phyloP scores from a whole-genome alignment of 2,329 filamentous ascomycete species.

The Proliferodiscus dingleyae region DNA sequence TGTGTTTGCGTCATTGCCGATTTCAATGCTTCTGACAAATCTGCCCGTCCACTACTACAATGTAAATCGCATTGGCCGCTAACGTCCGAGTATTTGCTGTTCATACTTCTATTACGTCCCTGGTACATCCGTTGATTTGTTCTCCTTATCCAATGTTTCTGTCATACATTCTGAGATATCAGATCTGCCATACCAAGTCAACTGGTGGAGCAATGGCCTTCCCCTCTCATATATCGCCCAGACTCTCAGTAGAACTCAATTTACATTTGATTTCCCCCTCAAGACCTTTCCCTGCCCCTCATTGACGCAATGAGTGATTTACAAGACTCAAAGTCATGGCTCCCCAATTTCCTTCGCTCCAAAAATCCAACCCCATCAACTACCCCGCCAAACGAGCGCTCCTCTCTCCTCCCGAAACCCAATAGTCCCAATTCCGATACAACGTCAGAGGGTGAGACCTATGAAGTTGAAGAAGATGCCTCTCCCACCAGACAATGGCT shows the following conservation, averaged over 20 bases:
- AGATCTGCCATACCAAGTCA: neutral
- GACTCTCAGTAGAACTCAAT: slow-evolving; percentile 4
- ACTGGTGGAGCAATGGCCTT: neutral
- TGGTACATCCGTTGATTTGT: slow-evolving; percentile 2
- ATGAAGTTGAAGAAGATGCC: slow-evolving; percentile 21
- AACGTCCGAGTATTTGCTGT: slow-evolving; percentile 9
- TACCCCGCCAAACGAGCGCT: slow-evolving; percentile 28
- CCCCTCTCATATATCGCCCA: slow-evolving; percentile 1
- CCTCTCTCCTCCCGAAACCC: slow-evolving; percentile 24
- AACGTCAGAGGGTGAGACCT: slow-evolving; percentile 21
- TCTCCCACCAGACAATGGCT: slow-evolving; percentile 34
- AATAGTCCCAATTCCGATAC: slow-evolving; percentile 7
- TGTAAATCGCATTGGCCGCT: slow-evolving; percentile 5
- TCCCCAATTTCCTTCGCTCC: slow-evolving; percentile 23
- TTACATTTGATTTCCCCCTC: neutral
- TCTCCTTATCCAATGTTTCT: slow-evolving; percentile 2
- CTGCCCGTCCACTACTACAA: too few species aligned
- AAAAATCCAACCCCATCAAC: slow-evolving; percentile 14
- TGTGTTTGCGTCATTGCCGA: too few species aligned
- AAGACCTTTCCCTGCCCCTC: neutral
- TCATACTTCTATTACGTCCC: slow-evolving; percentile 12
- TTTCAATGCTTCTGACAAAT: too few species aligned
- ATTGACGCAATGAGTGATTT: slow-evolving; percentile 16
- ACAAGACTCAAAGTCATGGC: slow-evolving; percentile 25
- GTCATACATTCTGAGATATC: slow-evolving; percentile 12